phyloP scores from a whole-genome alignment of 2,329 filamentous ascomycete genomes.

The Chrysosporium keratinophilum region DNA sequence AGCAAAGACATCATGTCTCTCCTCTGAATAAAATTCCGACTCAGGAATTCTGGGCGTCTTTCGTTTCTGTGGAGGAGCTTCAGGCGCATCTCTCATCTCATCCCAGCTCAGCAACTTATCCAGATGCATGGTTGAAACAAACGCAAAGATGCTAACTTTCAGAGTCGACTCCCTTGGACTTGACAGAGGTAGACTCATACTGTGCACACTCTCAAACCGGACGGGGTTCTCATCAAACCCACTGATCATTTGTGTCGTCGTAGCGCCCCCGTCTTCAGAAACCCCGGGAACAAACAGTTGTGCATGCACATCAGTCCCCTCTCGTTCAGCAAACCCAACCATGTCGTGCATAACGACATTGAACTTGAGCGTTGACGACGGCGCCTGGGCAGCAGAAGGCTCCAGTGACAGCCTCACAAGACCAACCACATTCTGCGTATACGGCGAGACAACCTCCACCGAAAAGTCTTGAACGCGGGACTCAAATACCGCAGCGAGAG shows the following conservation, averaged over 20 bases:
- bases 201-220: conserved; percentile 94
- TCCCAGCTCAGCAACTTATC: conserved; percentile 98
- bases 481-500: conserved; percentile 85
- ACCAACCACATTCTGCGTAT: conserved; percentile 81
- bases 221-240: conserved; percentile 90
- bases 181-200: conserved; percentile 82
- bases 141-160: conserved; percentile 82
- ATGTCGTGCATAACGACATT: conserved; percentile 98
- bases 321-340: conserved; percentile 84
- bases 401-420: conserved; percentile 86
- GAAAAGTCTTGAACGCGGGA: conserved; percentile 88
- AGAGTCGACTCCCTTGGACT: conserved; percentile 64
- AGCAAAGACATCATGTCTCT: conserved; percentile 85
- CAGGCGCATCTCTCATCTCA: conserved; percentile 75
- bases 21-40: conserved; percentile 84
- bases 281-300: conserved; percentile 92
- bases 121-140: conserved; percentile 83
- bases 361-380: conserved; percentile 88
- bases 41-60: conserved; percentile 66
- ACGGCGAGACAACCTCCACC: conserved; percentile 81
- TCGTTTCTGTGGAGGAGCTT: conserved; percentile 47
- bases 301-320: conserved; percentile 90
- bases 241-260: conserved; percentile 86
- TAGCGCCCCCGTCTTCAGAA: conserved; percentile 75
- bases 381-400: conserved; percentile 84